Evolutionary conservation across 2,329 filamentous ascomycete species (phyloP).

Genomic region (Colletotrichum cordylinicola): DNA sequence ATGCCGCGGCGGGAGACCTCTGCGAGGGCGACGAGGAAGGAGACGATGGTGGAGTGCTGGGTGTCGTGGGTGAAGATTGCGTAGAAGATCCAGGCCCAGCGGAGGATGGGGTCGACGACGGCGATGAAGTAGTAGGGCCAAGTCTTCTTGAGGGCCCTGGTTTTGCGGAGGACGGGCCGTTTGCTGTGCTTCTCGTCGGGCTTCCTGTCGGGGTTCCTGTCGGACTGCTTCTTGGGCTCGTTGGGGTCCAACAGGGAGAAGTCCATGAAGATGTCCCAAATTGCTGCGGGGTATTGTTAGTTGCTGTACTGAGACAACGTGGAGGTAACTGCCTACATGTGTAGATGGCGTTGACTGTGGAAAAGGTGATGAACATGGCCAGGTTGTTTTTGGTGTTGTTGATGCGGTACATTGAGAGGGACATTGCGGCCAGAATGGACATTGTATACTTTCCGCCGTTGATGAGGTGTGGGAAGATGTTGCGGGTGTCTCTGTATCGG

Average conservation of each 20-base stretch:
- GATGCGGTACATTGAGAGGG: slow-evolving; percentile 84
- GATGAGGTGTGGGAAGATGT: slow-evolving; percentile 88
- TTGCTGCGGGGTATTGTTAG: slow-evolving; percentile 47
- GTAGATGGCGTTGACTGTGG: slow-evolving; percentile 83
- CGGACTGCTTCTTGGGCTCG: background rate
- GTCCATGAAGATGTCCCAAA: slow-evolving; percentile 97
- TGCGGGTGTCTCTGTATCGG: slow-evolving; percentile 85
- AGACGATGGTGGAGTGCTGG: slow-evolving; percentile 83
- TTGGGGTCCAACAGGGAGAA: slow-evolving; percentile 62
- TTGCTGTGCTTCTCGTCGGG: background rate
- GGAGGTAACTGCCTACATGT: slow-evolving; percentile 58
- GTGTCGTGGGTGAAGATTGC: slow-evolving; percentile 79
- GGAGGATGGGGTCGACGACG: slow-evolving; percentile 80
- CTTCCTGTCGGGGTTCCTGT: background rate
- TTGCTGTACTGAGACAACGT: background rate
- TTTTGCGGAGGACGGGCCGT: slow-evolving; percentile 66
- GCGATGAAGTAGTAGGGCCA: slow-evolving; percentile 92
- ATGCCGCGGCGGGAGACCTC: slow-evolving; percentile 87
- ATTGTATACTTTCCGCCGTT: slow-evolving; percentile 92
- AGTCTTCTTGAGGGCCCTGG: slow-evolving; percentile 76
- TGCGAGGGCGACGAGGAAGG: slow-evolving; percentile 78
- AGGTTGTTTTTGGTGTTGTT: slow-evolving; percentile 60
- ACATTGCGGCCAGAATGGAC: slow-evolving; percentile 81
- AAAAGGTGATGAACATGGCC: slow-evolving; percentile 80
- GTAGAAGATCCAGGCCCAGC: slow-evolving; percentile 96